phyloP scores from a whole-genome alignment of 1,139 yeast genomes.

The Taphrina wiesneri region DNA sequence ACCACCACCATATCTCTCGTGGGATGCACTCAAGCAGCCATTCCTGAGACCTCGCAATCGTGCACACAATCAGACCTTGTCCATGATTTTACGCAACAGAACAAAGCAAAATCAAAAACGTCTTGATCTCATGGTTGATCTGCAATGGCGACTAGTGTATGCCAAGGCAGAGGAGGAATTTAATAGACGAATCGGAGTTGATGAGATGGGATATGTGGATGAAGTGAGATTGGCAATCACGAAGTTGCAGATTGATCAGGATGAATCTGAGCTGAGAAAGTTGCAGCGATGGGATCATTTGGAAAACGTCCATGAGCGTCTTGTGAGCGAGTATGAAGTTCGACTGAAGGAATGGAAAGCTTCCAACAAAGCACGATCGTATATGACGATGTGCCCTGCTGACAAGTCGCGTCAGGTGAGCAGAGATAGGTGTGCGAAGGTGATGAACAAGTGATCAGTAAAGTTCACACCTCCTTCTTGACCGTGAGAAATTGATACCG shows the following conservation, averaged over 20 bases:
- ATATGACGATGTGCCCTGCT: too few relatives aligned
- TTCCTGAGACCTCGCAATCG: conserved; percentile 22
- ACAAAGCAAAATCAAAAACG: conserved; percentile 11
- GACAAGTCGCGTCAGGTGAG: too few relatives aligned
- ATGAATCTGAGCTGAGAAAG: background rate
- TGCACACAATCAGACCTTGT: conserved; percentile 6
- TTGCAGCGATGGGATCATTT: conserved; percentile 15
- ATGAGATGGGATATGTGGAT: conserved; percentile 9
- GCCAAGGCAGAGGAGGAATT: conserved; percentile 31
- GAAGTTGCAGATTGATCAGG: conserved; percentile 1
- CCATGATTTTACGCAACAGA: conserved; percentile 20
- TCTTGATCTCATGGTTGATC: conserved; percentile 11
- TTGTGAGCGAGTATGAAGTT: background rate
- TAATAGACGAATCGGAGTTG: conserved; percentile 2
- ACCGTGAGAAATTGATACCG: too few relatives aligned
- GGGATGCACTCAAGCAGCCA: conserved; percentile 18
- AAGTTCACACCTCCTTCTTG: too few relatives aligned
- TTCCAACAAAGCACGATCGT: too few relatives aligned
- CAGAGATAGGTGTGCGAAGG: too few relatives aligned
- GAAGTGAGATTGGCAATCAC: conserved; percentile 22
- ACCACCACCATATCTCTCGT: conserved; percentile 12
- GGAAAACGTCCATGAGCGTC: conserved; percentile 9
- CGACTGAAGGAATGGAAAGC: background rate
- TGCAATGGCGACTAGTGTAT: conserved; percentile 4
- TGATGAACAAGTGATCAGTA: too few relatives aligned